Percentiles rank a stretch among this genome's conserved stretches.
Conservation (phyloP, 2,329 filamentous ascomycete species). For the Aspergillus awamori region DNA sequence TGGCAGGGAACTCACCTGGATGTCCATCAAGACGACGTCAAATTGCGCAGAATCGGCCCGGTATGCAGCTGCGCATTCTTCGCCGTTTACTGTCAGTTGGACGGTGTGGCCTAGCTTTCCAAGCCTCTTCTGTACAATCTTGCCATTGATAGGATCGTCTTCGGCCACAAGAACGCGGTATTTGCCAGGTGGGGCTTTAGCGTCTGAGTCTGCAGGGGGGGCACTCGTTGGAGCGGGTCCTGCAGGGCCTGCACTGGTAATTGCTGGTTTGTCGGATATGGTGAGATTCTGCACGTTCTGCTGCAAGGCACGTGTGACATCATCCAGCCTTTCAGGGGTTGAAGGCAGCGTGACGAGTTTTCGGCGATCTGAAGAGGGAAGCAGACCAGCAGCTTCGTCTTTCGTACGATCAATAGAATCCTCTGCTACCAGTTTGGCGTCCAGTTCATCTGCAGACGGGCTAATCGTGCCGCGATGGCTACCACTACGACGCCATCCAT, state of each 20-base stretch:
- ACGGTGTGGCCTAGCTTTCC: constrained; percentile 76
- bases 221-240: background rate
- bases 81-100: constrained; percentile 75
- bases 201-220: background rate
- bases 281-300: background rate
- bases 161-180: constrained; percentile 73
- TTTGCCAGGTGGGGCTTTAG: background rate
- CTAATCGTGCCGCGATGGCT: constrained; percentile 8
- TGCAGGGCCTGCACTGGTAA: background rate
- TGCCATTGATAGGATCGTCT: constrained; percentile 86
- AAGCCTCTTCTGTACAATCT: constrained; percentile 77
- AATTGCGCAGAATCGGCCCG: constrained; percentile 64
- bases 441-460: constrained; percentile 2
- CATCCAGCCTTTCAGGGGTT: background rate
- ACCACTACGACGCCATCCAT: background rate
- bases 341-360: background rate
- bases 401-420: background rate
- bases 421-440: constrained; percentile 25
- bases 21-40: constrained; percentile 88
- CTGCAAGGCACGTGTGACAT: background rate
- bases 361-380: background rate
- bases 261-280: background rate
- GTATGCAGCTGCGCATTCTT: constrained; percentile 77
- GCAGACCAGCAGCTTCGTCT: background rate
- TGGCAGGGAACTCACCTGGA: constrained; percentile 67